Conservation (phyloP, 306 rosid genomes). For the Castanea crenata region DNA sequence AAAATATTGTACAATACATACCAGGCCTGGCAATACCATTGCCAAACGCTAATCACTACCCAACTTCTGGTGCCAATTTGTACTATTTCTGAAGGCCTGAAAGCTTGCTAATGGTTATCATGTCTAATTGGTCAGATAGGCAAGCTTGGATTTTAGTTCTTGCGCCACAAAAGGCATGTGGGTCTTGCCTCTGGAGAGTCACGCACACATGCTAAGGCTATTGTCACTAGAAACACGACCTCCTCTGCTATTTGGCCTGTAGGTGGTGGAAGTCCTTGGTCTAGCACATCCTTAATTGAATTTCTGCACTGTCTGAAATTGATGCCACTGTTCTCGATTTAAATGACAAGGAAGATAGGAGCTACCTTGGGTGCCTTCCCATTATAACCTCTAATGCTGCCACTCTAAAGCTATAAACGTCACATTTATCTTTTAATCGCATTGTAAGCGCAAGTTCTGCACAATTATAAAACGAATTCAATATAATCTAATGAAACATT, state of each 20-base stretch:
- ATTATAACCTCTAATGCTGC: slow-evolving; percentile 58
- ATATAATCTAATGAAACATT: not conserved
- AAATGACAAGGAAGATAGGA: slow-evolving; percentile 23
- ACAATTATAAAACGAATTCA: not conserved
- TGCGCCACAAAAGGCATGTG: slow-evolving; percentile 66
- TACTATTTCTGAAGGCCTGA: slow-evolving; percentile 27
- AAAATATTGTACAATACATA: not conserved
- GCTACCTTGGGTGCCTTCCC: slow-evolving; percentile 71
- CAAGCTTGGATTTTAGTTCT: slow-evolving; percentile 37
- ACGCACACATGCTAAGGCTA: slow-evolving; percentile 53
- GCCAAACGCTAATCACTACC: not conserved
- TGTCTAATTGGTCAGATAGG: slow-evolving; percentile 33
- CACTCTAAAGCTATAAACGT: slow-evolving; percentile 69
- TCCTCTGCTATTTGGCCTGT: slow-evolving; percentile 35
- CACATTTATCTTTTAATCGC: slow-evolving; percentile 53
- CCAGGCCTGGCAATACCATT: not conserved
- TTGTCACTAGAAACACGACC: slow-evolving; percentile 36
- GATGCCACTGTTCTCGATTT: slow-evolving; percentile 10
- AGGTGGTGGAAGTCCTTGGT: slow-evolving; percentile 58
- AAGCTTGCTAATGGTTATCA: slow-evolving; percentile 34
- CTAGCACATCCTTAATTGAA: slow-evolving; percentile 52
- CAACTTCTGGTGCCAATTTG: not conserved
- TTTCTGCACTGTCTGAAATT: slow-evolving; percentile 10
- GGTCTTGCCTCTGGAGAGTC: slow-evolving; percentile 53
- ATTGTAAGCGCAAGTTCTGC: slow-evolving; percentile 66